A percentile compares a stretch with the other conserved stretches of the same genome.
phyloP scores from a whole-genome alignment of 2,329 filamentous ascomycete genomes.

The Aspergillus sp. region DNA sequence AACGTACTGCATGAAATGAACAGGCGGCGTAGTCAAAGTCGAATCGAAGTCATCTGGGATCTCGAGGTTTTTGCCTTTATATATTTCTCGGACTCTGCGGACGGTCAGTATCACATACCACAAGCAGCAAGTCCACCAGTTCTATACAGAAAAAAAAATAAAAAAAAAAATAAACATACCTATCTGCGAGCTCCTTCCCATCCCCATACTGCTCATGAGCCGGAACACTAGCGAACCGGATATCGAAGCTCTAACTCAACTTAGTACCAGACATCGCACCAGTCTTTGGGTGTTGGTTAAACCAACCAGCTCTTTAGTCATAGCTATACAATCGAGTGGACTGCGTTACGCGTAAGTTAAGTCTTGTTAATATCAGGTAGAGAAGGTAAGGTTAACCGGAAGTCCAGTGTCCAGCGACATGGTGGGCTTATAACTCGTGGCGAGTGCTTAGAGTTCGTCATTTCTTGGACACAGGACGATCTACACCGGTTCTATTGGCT shows the following conservation, averaged over 20 bases:
- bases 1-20: slow-evolving; percentile 20
- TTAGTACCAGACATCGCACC: not conserved
- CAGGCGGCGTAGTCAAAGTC: slow-evolving; percentile 18
- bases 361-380: not conserved
- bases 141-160: too few relatives aligned
- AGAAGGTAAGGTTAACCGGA: not conserved
- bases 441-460: not conserved
- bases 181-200: slow-evolving; percentile 2
- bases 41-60: slow-evolving; percentile 21
- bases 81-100: slow-evolving; percentile 7
- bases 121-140: too few relatives aligned
- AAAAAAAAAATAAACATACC: not conserved
- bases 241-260: slow-evolving; percentile 3
- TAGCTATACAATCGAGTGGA: not conserved
- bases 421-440: not conserved
- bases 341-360: not conserved
- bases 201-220: slow-evolving; percentile 6
- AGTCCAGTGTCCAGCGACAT: not conserved
- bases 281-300: not conserved
- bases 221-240: slow-evolving; percentile 4
- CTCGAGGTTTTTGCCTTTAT: slow-evolving; percentile 12
- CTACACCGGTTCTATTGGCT: not conserved
- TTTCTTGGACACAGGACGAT: not conserved
- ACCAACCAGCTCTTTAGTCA: not conserved
- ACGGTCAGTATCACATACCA: not conserved